Conservation (phyloP, 78 protist genomes). For the Dictyostelium intermedium region DNA sequence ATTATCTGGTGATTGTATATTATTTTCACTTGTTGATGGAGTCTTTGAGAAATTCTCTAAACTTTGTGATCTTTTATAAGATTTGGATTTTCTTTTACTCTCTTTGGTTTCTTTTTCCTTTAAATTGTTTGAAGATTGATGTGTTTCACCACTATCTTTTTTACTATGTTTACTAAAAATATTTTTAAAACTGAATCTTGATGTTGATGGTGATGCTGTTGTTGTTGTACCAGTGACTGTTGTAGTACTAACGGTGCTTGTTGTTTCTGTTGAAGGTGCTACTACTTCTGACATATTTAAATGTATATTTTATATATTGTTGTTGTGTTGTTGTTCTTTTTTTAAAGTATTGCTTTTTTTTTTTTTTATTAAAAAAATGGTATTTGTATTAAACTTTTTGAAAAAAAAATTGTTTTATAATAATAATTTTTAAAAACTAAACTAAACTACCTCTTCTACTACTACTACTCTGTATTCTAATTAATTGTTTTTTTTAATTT, state of each 20-base stretch:
- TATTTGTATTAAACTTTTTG: background rate
- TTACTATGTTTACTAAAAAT: slow-evolving; percentile 3
- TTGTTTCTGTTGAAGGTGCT: background rate
- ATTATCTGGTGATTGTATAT: background rate
- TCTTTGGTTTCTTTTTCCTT: background rate
- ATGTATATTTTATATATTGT: background rate
- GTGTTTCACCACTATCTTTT: background rate
- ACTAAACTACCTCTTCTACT: background rate
- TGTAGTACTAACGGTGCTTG: background rate
- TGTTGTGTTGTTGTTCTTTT: background rate
- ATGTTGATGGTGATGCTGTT: background rate
- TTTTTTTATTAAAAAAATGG: background rate
- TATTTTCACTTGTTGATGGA: background rate
- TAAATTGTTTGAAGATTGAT: background rate
- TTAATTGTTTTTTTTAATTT: background rate
- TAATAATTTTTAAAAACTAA: background rate
- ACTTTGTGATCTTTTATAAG: background rate
- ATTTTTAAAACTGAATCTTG: slow-evolving; percentile 7
- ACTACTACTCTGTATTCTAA: background rate
- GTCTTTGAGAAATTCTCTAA: background rate
- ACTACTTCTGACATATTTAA: background rate
- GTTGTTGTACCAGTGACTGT: background rate
- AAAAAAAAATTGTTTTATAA: background rate
- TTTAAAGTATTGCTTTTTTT: background rate
- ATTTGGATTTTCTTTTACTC: background rate